Base-by-base conservation (phyloP, 2,329 filamentous ascomycete genomes). In the Colletotrichum euphorbiae region DNA sequence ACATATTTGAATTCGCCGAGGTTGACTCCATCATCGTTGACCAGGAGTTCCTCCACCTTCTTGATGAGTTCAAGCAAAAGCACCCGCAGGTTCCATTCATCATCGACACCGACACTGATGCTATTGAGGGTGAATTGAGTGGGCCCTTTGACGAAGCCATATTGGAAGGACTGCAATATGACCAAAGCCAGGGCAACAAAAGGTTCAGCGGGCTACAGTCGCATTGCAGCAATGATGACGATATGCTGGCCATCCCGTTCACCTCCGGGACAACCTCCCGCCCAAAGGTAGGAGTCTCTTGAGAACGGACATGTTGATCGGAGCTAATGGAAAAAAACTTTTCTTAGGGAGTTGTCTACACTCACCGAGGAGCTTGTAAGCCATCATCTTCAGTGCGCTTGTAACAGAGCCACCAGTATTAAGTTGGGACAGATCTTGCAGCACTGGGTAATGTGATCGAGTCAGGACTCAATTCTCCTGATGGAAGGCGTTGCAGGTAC, bases 221-320 rank as follows among this genome's bases (percentile, higher is more conserved):
- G 2, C 90, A 94, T 72, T 87, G 87, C 3, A 81, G 84, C 1
- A 86, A 93, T 73, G 96, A 99, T 77, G 91, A 97, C 72, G 89
- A 89, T 69, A 86, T 93, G 72, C 86, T 98, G 69, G 93, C 94
- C 3, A 89, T 99, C 62, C 93, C 95, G 1, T 98, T 98, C 78
- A 99, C 96, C 0, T 96, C 92, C 31, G 95, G 95, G 4, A 98
- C 96, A 1, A 98, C 96, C 0, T 94, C 94, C 0, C 85, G 87
- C 33, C 96, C 96, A 2, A 60, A 60, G 57, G 57, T 60, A 38
- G 17, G 31, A 6, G 11, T 51, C 33, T 21, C 15, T 13, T 17
- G 17, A 38, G 19, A 13, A 7, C 33, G 36, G 11, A 38, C 5
- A 9, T 11, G 2, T 28, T 11, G 21, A 6, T 46, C 11, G 36